Evolutionary conservation across 2,329 filamentous ascomycete genomes (phyloP).

Genomic region (Xylariaceae sp.): DNA sequence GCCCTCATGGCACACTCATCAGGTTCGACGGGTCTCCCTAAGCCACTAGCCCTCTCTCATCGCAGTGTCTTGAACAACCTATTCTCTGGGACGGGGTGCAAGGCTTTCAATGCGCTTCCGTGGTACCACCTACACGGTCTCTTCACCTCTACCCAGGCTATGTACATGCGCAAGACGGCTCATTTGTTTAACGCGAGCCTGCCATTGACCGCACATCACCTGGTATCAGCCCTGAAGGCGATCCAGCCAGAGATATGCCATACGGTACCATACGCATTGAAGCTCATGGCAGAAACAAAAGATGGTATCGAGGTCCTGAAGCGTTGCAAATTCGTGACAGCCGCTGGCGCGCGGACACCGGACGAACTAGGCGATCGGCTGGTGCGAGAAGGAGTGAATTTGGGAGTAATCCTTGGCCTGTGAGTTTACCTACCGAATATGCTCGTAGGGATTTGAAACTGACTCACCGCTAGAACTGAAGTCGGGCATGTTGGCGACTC

Average conservation of each 20-base stretch:
- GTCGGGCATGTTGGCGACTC: slow-evolving; percentile 39
- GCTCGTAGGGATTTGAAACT: slow-evolving; percentile 5
- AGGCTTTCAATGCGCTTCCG: slow-evolving; percentile 38
- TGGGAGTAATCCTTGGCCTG: slow-evolving; percentile 37
- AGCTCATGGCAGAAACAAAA: slow-evolving; percentile 32
- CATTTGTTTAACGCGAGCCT: slow-evolving; percentile 36
- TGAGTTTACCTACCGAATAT: slow-evolving; percentile 18
- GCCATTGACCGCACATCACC: slow-evolving; percentile 32
- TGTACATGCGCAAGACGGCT: slow-evolving; percentile 38
- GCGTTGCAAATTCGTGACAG: slow-evolving; percentile 34
- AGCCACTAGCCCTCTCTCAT: slow-evolving; percentile 40
- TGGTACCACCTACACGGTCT: slow-evolving; percentile 41
- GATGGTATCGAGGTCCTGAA: slow-evolving; percentile 32
- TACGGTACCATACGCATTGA: slow-evolving; percentile 36
- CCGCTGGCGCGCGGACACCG: slow-evolving; percentile 36
- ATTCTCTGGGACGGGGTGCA: slow-evolving; percentile 29
- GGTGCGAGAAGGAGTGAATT: slow-evolving; percentile 30
- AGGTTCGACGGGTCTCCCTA: slow-evolving; percentile 43
- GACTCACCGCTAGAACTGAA: slow-evolving; percentile 31
- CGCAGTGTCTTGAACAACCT: slow-evolving; percentile 33
- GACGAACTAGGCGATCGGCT: slow-evolving; percentile 37
- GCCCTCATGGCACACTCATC: slow-evolving; percentile 43
- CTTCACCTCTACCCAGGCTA: slow-evolving; percentile 36
- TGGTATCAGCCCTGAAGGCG: slow-evolving; percentile 31
- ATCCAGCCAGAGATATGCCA: slow-evolving; percentile 35